Evolutionary conservation across 768 basidiomycete species (phyloP).

Genomic region (Xanthoconium purpureum): DNA sequence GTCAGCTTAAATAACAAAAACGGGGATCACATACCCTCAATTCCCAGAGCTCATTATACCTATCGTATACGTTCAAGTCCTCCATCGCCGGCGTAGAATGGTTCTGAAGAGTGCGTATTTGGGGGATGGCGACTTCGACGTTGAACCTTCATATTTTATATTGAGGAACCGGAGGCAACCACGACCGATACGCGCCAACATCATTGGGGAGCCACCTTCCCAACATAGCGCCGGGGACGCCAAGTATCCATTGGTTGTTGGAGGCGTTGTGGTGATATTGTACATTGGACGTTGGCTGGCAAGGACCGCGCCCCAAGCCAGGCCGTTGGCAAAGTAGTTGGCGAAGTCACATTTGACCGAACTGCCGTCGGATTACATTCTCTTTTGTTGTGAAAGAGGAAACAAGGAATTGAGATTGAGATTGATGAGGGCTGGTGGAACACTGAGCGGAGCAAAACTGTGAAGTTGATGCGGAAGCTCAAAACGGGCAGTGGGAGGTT

Average conservation of each 20-base stretch:
- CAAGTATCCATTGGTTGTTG: not conserved
- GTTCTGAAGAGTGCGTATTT: no score
- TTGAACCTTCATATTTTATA: constrained; percentile 2
- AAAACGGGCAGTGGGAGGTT: not conserved
- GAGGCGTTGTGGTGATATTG: not conserved
- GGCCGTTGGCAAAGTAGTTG: not conserved
- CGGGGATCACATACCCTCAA: not conserved
- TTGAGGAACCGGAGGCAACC: not conserved
- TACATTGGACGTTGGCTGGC: not conserved
- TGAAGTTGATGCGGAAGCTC: not conserved
- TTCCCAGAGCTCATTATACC: not conserved
- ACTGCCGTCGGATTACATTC: not conserved
- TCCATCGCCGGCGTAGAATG: not conserved
- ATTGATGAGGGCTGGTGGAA: not conserved
- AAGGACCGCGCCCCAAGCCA: not conserved
- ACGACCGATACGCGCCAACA: not conserved
- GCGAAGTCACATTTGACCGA: not conserved
- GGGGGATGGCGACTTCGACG: no score
- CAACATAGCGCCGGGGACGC: not conserved
- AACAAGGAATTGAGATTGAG: not conserved
- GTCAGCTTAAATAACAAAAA: not conserved
- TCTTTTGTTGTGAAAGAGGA: not conserved
- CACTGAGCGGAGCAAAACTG: not conserved
- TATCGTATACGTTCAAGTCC: no score
- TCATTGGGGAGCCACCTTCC: not conserved